A percentile compares a stretch with the other conserved stretches of the same genome.
phyloP scores from a whole-genome alignment of 148 eudicot genomes.

The Fagopyrum tataricum region DNA sequence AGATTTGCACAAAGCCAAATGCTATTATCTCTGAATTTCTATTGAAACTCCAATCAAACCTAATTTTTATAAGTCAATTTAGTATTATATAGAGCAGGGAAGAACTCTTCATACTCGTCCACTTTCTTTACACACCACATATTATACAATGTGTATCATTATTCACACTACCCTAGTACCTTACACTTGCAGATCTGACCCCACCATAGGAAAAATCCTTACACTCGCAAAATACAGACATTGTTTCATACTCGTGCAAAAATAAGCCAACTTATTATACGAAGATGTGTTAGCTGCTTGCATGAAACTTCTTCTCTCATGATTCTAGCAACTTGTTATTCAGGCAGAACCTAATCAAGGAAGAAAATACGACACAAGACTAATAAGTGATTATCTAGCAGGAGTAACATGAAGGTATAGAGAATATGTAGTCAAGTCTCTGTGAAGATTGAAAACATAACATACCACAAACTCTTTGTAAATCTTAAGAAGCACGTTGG shows the following conservation, averaged over 20 bases:
- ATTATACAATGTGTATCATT: neutral
- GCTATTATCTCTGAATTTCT: too few species aligned
- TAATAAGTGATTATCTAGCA: neutral
- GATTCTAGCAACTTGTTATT: neutral
- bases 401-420: neutral
- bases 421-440: neutral
- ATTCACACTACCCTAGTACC: neutral
- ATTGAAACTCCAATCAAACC: too few species aligned
- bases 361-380: neutral
- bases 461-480: slow-evolving; percentile 26
- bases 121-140: neutral
- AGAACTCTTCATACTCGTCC: neutral
- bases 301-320: neutral
- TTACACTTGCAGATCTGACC: too few species aligned
- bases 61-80: neutral
- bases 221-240: neutral
- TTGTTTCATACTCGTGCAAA: neutral
- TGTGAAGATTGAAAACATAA: neutral
- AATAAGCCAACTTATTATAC: neutral
- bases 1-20: neutral
- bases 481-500: slow-evolving; percentile 2
- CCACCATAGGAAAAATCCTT: too few species aligned
- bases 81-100: neutral
- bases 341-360: neutral
- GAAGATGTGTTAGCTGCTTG: neutral